Evolutionary conservation across 148 eudicot genomes (phyloP).

Genomic region (Chenopodium formosanum): DNA sequence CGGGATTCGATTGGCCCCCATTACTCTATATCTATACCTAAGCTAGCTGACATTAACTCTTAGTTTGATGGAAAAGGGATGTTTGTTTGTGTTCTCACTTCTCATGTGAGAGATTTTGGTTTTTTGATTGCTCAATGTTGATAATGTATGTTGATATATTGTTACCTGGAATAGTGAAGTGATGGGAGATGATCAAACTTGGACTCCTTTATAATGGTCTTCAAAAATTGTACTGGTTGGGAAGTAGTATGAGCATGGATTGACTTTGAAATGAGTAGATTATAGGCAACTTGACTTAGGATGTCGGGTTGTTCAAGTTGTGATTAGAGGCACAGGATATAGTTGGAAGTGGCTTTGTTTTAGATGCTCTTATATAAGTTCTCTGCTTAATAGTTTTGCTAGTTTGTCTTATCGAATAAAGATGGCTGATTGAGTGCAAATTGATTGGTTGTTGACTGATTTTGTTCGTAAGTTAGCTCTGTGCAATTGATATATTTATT

Average conservation of each 20-base stretch:
- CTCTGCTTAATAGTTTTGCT: neutral
- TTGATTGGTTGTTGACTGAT: neutral
- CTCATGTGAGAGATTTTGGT: neutral
- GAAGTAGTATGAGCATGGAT: neutral
- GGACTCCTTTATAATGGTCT: neutral
- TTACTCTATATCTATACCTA: too few species aligned
- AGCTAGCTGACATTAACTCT: too few species aligned
- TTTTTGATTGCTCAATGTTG: too few species aligned
- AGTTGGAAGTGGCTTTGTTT: neutral
- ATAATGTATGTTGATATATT: too few species aligned
- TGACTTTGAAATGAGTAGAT: neutral
- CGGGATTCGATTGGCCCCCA: neutral
- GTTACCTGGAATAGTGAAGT: neutral
- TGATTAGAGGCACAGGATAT: neutral
- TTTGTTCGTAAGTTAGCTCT: neutral
- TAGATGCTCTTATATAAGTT: neutral
- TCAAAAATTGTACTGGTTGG: neutral
- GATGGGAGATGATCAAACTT: neutral
- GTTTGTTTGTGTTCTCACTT: too few species aligned
- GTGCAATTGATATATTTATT: neutral
- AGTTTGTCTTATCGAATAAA: neutral
- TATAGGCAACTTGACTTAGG: neutral
- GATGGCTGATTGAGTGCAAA: neutral
- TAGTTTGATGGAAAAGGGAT: neutral
- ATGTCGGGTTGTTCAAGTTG: neutral